Evolutionary conservation across 1,139 yeast species (phyloP).

Genomic region (Sugiyamaella japonica): DNA sequence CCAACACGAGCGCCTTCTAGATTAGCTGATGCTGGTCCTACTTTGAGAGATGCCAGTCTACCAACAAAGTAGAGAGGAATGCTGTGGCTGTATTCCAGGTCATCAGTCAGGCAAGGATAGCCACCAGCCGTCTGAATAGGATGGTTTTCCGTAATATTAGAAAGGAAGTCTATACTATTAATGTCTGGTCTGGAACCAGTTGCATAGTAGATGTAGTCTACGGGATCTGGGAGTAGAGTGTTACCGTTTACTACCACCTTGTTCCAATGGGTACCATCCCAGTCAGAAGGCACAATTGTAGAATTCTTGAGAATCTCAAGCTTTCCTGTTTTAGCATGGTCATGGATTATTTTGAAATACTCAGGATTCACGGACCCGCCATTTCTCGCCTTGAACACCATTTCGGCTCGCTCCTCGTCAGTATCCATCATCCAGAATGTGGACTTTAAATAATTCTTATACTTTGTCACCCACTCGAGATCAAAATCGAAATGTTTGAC

Average conservation of each 20-base stretch:
- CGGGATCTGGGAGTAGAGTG: slow-evolving; percentile 14
- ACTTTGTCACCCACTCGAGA: slow-evolving; percentile 55
- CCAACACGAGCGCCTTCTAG: slow-evolving; percentile 52
- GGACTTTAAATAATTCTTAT: slow-evolving; percentile 45
- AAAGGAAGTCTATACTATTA: slow-evolving; percentile 35
- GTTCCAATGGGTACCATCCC: slow-evolving; percentile 18
- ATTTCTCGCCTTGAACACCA: slow-evolving; percentile 49
- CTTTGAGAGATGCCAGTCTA: slow-evolving; percentile 47
- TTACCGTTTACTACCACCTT: slow-evolving; percentile 9
- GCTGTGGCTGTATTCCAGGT: slow-evolving; percentile 47
- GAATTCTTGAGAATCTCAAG: slow-evolving; percentile 19
- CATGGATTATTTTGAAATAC: slow-evolving; percentile 42
- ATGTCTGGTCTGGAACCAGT: slow-evolving; percentile 46
- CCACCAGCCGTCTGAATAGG: slow-evolving; percentile 45
- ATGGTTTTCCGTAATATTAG: slow-evolving; percentile 37
- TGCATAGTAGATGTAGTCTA: slow-evolving; percentile 49
- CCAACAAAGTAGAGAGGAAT: slow-evolving; percentile 49
- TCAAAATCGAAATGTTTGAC: slow-evolving; percentile 54
- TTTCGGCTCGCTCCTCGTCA: slow-evolving; percentile 46
- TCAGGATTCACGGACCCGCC: slow-evolving; percentile 55
- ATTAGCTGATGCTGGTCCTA: slow-evolving; percentile 54
- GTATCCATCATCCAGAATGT: slow-evolving; percentile 49
- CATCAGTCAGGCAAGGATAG: slow-evolving; percentile 49
- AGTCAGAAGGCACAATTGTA: slow-evolving; percentile 13
- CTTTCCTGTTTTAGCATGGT: slow-evolving; percentile 41